A percentile compares a stretch with the other conserved stretches of the same genome.
phyloP scores from a whole-genome alignment of 306 rosid genomes.

The Arachis stenosperma region DNA sequence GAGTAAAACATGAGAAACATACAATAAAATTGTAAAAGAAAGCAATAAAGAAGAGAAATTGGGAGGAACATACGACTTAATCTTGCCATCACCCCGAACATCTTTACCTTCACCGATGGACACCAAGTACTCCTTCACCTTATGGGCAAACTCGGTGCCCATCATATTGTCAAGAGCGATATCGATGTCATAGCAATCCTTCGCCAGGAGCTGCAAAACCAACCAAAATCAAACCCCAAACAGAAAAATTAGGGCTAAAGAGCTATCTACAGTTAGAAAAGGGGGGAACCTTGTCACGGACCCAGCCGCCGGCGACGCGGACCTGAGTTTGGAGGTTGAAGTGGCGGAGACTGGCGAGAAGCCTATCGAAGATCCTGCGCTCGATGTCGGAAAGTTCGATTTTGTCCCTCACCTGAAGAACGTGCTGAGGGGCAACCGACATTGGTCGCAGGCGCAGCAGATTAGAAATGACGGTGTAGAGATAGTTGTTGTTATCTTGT shows the following conservation, averaged over 20 bases:
- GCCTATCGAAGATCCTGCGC: conserved; percentile 70
- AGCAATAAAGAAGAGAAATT: neutral
- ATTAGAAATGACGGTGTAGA: conserved; percentile 40
- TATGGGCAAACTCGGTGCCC: conserved; percentile 84
- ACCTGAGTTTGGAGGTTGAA: conserved; percentile 70
- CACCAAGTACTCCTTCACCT: conserved; percentile 73
- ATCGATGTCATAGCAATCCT: conserved; percentile 88
- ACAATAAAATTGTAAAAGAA: too few species aligned
- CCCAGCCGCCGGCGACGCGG: conserved; percentile 99
- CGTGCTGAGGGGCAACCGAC: neutral
- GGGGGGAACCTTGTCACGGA: conserved; percentile 77
- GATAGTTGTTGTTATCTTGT: conserved; percentile 36
- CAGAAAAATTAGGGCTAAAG: conserved; percentile 8
- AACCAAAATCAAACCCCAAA: neutral
- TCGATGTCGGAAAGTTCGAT: conserved; percentile 65
- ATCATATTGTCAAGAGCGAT: conserved; percentile 88
- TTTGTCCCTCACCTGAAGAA: conserved; percentile 49
- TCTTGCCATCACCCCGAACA: conserved; percentile 82
- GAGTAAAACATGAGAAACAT: neutral
- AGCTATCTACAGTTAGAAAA: neutral
- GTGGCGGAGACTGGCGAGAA: conserved; percentile 66
- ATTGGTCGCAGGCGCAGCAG: conserved; percentile 17
- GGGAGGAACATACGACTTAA: conserved; percentile 56
- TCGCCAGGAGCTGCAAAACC: conserved; percentile 76
- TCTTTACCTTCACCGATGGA: conserved; percentile 63